A percentile compares a stretch with the other conserved stretches of the same genome.
These are phyloP conservation scores for Penstemon eatonii DNA, from an alignment of 257 asterid genomes.

Conservation along the genomic window DNA sequence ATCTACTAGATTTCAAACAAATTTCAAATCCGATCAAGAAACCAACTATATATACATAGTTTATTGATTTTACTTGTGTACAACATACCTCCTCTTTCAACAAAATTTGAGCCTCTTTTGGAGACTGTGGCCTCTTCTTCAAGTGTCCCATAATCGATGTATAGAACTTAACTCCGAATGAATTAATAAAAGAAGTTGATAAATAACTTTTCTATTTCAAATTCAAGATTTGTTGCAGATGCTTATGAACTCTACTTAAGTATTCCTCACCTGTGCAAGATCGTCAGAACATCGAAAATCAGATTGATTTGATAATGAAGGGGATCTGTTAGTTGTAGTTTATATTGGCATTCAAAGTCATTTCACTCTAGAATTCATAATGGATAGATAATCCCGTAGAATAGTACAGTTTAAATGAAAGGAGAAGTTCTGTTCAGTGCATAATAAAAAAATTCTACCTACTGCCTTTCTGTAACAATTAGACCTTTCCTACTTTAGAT, in stretches of 20 bases:
- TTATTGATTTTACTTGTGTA: neutral
- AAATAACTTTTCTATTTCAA: constrained; percentile 11
- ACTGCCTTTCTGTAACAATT: too few relatives aligned
- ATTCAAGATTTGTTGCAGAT: constrained; percentile 24
- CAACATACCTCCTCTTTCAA: constrained; percentile 57
- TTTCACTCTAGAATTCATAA: neutral
- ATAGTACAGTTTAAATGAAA: too few relatives aligned
- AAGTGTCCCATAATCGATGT: constrained; percentile 34
- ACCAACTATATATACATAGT: neutral
- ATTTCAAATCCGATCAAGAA: neutral
- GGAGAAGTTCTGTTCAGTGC: too few relatives aligned
- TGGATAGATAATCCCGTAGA: too few relatives aligned
- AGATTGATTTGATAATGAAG: neutral
- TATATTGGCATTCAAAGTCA: neutral
- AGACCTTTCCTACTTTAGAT: too few relatives aligned
- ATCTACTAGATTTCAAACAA: constrained; percentile 40
- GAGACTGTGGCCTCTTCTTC: constrained; percentile 51
- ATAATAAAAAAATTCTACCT: too few relatives aligned
- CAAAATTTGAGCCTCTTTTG: constrained; percentile 41
- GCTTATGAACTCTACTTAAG: constrained; percentile 28
- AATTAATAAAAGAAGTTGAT: constrained; percentile 3
- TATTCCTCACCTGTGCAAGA: constrained; percentile 2
- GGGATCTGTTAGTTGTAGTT: neutral
- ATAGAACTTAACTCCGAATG: neutral
- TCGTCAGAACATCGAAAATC: neutral